Evolutionary conservation across 768 basidiomycete genomes (phyloP).

Genomic region (Gelatoporia subvermispora): DNA sequence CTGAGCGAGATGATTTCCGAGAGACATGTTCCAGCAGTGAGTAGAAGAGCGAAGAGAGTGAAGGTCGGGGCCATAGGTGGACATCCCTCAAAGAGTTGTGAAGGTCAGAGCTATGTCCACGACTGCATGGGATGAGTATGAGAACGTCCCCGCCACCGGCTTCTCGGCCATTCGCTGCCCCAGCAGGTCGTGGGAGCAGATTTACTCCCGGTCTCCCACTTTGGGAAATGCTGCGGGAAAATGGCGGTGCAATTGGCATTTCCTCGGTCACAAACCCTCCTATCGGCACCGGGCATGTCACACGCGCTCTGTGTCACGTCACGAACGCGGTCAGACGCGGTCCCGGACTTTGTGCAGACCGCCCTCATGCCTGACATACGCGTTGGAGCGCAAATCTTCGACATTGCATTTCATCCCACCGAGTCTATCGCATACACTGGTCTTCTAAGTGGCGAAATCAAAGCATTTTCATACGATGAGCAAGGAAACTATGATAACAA

Average conservation of each 20-base stretch:
- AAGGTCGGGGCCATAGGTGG: conserved; percentile 12
- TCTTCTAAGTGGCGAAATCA: conserved; percentile 78
- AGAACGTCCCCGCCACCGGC: neutral
- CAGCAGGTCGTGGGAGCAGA: no score
- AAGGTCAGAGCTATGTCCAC: no score
- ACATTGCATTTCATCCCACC: conserved; percentile 81
- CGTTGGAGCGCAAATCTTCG: conserved; percentile 79
- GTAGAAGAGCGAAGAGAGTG: conserved; percentile 8
- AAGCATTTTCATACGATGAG: conserved; percentile 76
- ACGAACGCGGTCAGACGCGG: no score
- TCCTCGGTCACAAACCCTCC: no score
- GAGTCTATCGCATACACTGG: conserved; percentile 67
- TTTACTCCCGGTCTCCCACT: no score
- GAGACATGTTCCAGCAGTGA: conserved; percentile 18
- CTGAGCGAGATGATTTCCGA: conserved; percentile 22
- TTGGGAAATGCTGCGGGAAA: no score
- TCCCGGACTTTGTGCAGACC: no score
- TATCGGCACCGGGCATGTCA: no score
- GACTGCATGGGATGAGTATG: no score
- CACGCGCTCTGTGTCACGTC: no score
- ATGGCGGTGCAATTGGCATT: no score
- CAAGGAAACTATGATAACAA: conserved; percentile 50
- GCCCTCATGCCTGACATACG: conserved; percentile 54
- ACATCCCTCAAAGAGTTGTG: conserved; percentile 13
- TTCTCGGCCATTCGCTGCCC: neutral